Evolutionary conservation across 805 yeast genomes (phyloP), one percentile per base, ranked within the genome.

Genomic region (Yarrowia yakushimensis): DNA sequence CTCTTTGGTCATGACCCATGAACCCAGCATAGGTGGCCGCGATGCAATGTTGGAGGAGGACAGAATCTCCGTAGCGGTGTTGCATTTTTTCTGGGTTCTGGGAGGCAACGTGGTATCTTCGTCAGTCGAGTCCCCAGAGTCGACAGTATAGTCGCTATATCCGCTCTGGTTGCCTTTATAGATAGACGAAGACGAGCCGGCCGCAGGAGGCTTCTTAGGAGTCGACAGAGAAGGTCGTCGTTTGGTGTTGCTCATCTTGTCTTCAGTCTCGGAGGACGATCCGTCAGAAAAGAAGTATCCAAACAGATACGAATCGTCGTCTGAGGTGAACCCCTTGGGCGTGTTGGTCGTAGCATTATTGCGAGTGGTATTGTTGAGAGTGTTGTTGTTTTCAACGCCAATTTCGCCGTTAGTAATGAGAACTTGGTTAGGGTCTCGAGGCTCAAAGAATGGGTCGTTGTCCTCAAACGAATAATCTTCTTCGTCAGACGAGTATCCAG

Each of bases 61-160:
- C n/a, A 93, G 82, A 6, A 93, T 90, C 73, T 93, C 98, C 66
- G 93, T 91, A n/a, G 90, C 86, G n/a, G 52, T 42, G 43, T 45
- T 45, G 36, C 54, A 34, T 27, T 45, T 42, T 34, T 59, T 59
- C 33, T 42, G 41, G 18, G 62, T 39, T 67, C 90, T 88, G 3
- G 85, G 85, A 4, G 97, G 97, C 45, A 93, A 74, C 17, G 86
- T 80, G n/a, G 83, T 81, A 70, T 93, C 98, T 66, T 90, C 97
- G 73, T 93, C 99, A 0, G 99, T 94, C 15, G 96, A 89, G 68
- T 92, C 97, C 43, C 94, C 96, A 67, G 88, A 86, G 63, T 68
- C 68, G 2, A 71, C 45, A 3, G 45, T 65, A 6, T 64, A 68
- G 34, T 63, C 67, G 10, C 43, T 52, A 17, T 50, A 50, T 4